Conservation (phyloP, 2,329 filamentous ascomycete genomes). For the Botrytis pseudocinerea region DNA sequence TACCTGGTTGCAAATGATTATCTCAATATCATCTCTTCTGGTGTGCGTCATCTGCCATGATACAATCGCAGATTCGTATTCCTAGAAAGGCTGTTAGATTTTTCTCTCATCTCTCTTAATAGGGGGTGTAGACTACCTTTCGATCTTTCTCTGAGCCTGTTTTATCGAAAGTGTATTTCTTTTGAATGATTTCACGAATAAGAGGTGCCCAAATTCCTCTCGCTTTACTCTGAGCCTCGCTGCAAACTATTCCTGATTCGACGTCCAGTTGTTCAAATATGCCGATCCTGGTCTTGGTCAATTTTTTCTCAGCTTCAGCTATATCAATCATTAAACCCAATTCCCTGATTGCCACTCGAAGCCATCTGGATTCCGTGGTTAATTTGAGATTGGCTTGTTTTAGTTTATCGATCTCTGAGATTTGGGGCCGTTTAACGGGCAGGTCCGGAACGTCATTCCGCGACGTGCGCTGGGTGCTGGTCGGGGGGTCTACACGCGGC, state of each 20-base stretch:
- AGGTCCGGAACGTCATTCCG: neutral
- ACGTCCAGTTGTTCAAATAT: slow-evolving; percentile 2
- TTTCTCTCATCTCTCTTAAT: neutral
- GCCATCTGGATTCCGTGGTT: neutral
- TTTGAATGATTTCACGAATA: neutral
- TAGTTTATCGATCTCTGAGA: neutral
- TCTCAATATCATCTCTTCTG: neutral
- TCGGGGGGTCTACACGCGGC: neutral
- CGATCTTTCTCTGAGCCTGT: neutral
- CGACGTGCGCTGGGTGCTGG: neutral
- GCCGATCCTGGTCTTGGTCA: neutral
- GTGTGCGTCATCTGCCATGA: neutral
- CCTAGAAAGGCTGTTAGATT: neutral
- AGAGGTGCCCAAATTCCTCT: neutral
- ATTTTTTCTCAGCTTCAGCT: neutral
- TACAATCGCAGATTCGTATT: neutral
- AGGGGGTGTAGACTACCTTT: neutral
- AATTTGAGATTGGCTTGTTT: neutral
- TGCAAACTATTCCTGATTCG: neutral
- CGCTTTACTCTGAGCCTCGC: neutral
- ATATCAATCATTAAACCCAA: neutral
- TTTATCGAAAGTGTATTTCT: neutral
- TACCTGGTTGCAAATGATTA: neutral
- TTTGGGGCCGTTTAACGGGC: neutral
- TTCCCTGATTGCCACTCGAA: neutral